These are phyloP conservation scores for Fraxinus anomala DNA, from an alignment of 257 asterid genomes.

Conservation along the genomic window DNA sequence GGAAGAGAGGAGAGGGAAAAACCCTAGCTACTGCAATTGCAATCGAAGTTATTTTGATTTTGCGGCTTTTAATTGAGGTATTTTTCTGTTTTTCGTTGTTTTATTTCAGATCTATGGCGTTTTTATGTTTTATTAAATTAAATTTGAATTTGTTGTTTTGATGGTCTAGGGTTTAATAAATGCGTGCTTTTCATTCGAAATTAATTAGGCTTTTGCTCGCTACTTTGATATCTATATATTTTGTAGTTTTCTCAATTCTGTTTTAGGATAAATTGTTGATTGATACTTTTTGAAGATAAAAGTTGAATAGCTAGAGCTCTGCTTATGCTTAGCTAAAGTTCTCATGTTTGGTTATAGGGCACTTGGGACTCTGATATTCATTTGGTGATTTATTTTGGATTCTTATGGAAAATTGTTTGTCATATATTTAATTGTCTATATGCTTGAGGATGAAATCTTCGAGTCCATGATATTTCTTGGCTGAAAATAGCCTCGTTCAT, in stretches of 20 bases:
- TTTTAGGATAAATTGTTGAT: background rate
- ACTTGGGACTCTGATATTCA: background rate
- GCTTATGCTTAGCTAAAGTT: no score
- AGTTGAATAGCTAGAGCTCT: background rate
- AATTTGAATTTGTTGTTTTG: background rate
- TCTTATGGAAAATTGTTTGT: background rate
- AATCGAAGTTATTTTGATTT: background rate
- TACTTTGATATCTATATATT: background rate
- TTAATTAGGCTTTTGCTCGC: background rate
- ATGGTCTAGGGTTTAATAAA: background rate
- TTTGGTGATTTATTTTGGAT: background rate
- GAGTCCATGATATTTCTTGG: background rate
- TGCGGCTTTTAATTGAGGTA: background rate
- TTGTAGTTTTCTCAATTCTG: background rate
- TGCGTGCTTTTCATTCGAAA: background rate
- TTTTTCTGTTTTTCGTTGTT: background rate
- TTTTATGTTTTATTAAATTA: background rate
- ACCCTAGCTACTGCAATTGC: constrained; percentile 1
- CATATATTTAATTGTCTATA: background rate
- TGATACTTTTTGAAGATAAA: background rate
- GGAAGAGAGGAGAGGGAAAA: constrained; percentile 10
- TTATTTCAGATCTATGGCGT: background rate
- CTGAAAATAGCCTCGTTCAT: background rate
- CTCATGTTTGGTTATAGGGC: background rate
- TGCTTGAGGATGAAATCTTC: no score